A percentile compares a stretch with the other conserved stretches of the same genome.
Evolutionary conservation across 169 alveolate species (phyloP).

Genomic region (Toxoplasma gondii): DNA sequence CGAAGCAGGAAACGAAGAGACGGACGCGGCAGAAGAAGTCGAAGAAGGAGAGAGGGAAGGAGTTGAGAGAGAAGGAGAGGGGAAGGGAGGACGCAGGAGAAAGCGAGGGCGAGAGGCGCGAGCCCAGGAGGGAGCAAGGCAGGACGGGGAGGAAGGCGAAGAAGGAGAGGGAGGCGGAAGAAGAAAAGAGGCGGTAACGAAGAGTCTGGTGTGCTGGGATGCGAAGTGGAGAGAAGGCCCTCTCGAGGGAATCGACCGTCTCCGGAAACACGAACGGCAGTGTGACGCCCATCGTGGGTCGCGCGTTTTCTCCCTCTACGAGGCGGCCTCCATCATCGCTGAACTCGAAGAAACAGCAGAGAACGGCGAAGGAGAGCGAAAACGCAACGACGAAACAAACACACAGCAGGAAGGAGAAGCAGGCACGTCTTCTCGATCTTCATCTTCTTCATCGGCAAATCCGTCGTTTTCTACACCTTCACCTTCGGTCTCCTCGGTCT

Average conservation of each 20-base stretch:
- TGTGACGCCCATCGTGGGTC: neutral
- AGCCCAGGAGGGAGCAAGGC: too few species aligned
- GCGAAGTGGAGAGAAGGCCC: neutral
- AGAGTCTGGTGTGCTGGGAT: neutral
- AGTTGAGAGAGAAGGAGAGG: neutral
- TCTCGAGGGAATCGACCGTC: neutral
- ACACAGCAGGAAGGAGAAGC: too few species aligned
- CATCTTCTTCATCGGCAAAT: too few species aligned
- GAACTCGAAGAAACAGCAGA: neutral
- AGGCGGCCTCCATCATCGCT: neutral
- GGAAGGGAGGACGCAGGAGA: neutral
- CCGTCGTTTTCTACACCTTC: too few species aligned
- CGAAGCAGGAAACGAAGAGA: slow-evolving; percentile 36
- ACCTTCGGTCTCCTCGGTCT: too few species aligned
- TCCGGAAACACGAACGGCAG: neutral
- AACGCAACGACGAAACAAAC: too few species aligned
- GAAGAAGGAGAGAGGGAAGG: neutral
- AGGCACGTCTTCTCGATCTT: too few species aligned
- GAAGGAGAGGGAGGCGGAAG: too few species aligned
- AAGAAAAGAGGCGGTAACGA: neutral
- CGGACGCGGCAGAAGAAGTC: neutral
- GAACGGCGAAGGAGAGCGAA: neutral
- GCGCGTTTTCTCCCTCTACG: neutral
- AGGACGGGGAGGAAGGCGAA: neutral
- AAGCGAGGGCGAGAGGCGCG: neutral